phyloP scores from a whole-genome alignment of 495 filamentous ascomycete genomes.

The Hyaloscypha hepaticicola region DNA sequence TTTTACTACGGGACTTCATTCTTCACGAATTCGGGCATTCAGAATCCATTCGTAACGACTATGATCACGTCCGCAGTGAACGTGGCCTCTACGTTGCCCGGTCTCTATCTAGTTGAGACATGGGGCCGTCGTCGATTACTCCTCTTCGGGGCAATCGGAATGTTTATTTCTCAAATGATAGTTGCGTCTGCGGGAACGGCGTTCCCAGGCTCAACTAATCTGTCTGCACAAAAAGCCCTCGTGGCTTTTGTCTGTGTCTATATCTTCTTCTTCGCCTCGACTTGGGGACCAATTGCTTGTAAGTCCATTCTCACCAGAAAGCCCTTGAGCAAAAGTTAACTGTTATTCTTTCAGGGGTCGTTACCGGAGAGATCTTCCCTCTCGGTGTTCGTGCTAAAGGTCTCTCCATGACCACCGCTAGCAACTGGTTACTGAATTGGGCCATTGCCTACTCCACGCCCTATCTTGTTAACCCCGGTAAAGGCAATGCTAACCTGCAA shows the following conservation, averaged over 20 bases:
- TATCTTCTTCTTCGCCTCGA: conserved; percentile 76
- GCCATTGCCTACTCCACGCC: conserved; percentile 72
- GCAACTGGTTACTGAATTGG: conserved; percentile 70
- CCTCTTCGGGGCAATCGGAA: conserved; percentile 72
- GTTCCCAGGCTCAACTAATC: background rate
- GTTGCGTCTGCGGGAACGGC: conserved; percentile 71
- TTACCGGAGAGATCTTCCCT: conserved; percentile 70
- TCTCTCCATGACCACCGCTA: conserved; percentile 69
- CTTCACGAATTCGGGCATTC: conserved; percentile 65
- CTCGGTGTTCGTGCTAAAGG: conserved; percentile 67
- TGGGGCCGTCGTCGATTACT: conserved; percentile 78
- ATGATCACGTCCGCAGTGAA: conserved; percentile 84
- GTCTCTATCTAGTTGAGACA: conserved; percentile 78
- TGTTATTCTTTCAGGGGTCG: conserved; percentile 53
- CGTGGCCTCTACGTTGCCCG: conserved; percentile 74
- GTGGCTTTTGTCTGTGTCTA: conserved; percentile 70
- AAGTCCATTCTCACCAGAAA: background rate
- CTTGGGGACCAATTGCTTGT: conserved; percentile 68
- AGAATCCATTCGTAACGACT: conserved; percentile 72
- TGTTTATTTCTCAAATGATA: conserved; percentile 82
- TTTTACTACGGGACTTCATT: conserved; percentile 88
- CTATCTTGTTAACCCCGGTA: conserved; percentile 66
- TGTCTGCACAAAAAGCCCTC: conserved; percentile 58
- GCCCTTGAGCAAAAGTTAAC: background rate
- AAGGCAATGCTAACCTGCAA: conserved; percentile 59